Evolutionary conservation across 169 alveolate species (phyloP), one percentile per base, ranked within the genome.

Genomic region (Plasmodium inui): DNA sequence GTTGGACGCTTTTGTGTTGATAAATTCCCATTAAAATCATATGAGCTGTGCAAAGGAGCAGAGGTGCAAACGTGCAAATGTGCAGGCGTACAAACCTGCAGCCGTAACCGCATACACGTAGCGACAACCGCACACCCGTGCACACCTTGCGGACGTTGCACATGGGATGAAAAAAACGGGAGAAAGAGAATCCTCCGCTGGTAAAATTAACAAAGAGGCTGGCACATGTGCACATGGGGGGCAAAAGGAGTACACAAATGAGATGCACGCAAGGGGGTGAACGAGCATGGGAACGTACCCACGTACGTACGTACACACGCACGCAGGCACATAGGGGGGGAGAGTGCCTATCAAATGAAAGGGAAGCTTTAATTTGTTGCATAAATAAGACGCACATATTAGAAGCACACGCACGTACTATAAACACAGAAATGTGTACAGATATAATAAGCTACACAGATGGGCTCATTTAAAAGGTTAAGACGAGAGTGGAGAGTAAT

Each of bases 201-300:
- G 92, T 39, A 83, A 82, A 83, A 83, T 70, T 32, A 41, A 41
- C 71, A 83, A 67, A 22, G 37, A 41, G 37, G 61, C 7, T 67
- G 37, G 8, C 17, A 19, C 61, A 67, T 67, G 30, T 44, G 57
- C 30, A 80, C 30, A 26, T 34, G 55, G 57, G 22, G 12, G 34
- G 57, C 37, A 8, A 41, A 39, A 79, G 1, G 30, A 32, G 44
- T 7, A 79, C 34, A 26, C 74, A 19, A 61, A 61, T 26, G 74
- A 61, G 74, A 46, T 46, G 74, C 34, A 61, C 74, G 12, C 3
- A 57, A 57, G 10, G 22, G 73, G n/a, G n/a, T 57, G 73, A 57
- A 57, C 30, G 22, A 57, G 30, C 30, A 57, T 61, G 74, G 5
- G 28, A 61, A 61, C 17, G 37, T 0, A 37, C 44, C 8, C 7